phyloP scores from a whole-genome alignment of 2,329 filamentous ascomycete species.

The Xylaria sp. region DNA sequence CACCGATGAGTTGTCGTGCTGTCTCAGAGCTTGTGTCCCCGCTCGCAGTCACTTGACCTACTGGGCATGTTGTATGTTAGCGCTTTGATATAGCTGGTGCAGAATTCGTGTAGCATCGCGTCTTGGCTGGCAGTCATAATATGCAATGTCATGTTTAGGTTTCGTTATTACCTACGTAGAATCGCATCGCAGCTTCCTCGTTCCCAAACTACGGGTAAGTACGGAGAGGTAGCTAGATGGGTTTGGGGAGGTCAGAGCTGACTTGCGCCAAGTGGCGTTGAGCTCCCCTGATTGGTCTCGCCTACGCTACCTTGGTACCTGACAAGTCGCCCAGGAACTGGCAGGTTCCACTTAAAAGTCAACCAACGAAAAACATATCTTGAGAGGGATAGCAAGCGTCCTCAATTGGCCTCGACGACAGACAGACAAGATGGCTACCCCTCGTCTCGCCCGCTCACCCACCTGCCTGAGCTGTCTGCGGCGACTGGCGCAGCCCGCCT shows the following conservation, averaged over 20 bases:
- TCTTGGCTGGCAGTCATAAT: conserved; percentile 4
- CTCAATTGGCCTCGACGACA: conserved; percentile 29
- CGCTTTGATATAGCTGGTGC: background rate
- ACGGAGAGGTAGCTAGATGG: background rate
- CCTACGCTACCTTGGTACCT: conserved; percentile 11
- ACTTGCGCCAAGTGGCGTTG: no score
- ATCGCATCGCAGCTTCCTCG: background rate
- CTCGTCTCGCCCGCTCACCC: conserved; percentile 42
- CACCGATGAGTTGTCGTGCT: background rate
- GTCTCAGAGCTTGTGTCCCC: background rate
- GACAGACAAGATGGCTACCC: conserved; percentile 39
- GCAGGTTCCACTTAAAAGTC: conserved; percentile 36
- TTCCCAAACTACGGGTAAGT: background rate
- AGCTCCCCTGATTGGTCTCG: background rate
- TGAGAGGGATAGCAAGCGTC: conserved; percentile 10
- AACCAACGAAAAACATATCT: conserved; percentile 35
- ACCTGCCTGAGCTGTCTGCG: conserved; percentile 51
- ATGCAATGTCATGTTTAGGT: background rate
- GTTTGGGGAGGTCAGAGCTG: no score
- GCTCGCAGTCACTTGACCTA: conserved; percentile 9
- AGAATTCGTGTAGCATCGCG: conserved; percentile 6
- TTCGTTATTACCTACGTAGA: background rate
- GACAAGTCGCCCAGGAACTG: conserved; percentile 9
- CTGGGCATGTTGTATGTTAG: background rate
- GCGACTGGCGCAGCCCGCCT: conserved; percentile 42